Conservation (phyloP, 202 grass and related monocot species). For the Schoenoplectus triqueter region DNA sequence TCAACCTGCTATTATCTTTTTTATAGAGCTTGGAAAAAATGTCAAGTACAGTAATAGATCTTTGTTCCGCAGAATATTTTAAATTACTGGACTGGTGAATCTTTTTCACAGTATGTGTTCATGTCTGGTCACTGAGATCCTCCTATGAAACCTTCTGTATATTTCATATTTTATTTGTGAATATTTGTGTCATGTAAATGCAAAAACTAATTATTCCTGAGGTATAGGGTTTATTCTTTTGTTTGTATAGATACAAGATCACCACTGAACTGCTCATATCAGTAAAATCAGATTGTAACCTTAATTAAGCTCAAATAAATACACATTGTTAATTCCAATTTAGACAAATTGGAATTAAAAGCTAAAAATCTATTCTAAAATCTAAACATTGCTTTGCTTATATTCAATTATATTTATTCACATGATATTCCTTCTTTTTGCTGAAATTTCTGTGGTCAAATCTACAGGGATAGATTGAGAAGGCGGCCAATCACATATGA, state of each 20-base stretch:
- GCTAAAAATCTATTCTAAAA: neutral
- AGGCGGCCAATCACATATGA: slow-evolving; percentile 38
- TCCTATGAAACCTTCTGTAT: neutral
- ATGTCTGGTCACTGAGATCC: neutral
- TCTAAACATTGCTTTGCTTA: neutral
- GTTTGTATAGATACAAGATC: neutral
- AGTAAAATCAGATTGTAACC: slow-evolving; percentile 10
- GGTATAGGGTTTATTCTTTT: neutral
- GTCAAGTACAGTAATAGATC: neutral
- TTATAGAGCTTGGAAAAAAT: too few species aligned
- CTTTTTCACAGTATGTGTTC: neutral
- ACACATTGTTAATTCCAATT: neutral
- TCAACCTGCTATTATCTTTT: slow-evolving; percentile 4
- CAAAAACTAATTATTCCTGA: neutral
- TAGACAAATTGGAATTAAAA: neutral
- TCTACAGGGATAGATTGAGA: slow-evolving; percentile 40
- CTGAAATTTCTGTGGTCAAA: slow-evolving; percentile 29
- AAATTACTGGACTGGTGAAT: slow-evolving; percentile 16
- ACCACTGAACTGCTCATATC: neutral
- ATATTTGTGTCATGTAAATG: neutral
- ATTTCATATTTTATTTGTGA: neutral
- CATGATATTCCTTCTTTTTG: neutral
- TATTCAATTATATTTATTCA: neutral
- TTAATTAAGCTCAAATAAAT: neutral
- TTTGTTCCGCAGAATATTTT: neutral